Evolutionary conservation across 2,329 filamentous ascomycete genomes (phyloP).

Genomic region (Xylaria digitata): DNA sequence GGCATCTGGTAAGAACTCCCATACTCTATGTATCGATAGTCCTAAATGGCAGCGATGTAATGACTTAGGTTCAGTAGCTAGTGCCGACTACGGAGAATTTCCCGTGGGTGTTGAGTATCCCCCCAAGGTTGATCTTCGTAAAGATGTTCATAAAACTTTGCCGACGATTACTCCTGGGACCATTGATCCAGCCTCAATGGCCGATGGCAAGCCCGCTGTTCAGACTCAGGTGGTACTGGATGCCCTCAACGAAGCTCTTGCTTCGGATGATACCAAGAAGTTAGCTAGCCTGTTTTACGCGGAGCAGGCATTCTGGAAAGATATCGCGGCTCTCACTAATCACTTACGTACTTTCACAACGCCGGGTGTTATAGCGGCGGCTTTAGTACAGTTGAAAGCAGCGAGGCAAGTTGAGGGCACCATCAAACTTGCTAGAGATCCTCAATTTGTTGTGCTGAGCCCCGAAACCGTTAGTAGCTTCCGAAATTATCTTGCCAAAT

Average conservation of each 20-base stretch:
- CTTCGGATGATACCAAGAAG: background rate
- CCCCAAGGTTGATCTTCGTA: background rate
- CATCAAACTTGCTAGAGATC: background rate
- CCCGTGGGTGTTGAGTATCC: background rate
- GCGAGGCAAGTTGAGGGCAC: background rate
- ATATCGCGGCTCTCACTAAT: background rate
- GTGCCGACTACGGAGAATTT: background rate
- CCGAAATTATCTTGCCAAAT: background rate
- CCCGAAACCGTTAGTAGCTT: background rate
- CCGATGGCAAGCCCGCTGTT: background rate
- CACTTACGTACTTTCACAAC: background rate
- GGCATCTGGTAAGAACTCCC: too few species aligned
- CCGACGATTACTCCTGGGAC: background rate
- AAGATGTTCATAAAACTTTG: background rate
- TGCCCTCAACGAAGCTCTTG: background rate
- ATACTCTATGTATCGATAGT: too few species aligned
- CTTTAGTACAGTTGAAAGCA: background rate
- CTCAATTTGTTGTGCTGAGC: background rate
- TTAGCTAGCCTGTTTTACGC: background rate
- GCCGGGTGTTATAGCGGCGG: background rate
- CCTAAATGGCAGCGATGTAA: background rate
- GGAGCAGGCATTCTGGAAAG: constrained; percentile 3
- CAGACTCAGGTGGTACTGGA: background rate
- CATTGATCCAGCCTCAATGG: background rate
- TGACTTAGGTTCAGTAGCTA: background rate